phyloP scores from a whole-genome alignment of 306 rosid genomes.

The Fragaria nilgerrensis region DNA sequence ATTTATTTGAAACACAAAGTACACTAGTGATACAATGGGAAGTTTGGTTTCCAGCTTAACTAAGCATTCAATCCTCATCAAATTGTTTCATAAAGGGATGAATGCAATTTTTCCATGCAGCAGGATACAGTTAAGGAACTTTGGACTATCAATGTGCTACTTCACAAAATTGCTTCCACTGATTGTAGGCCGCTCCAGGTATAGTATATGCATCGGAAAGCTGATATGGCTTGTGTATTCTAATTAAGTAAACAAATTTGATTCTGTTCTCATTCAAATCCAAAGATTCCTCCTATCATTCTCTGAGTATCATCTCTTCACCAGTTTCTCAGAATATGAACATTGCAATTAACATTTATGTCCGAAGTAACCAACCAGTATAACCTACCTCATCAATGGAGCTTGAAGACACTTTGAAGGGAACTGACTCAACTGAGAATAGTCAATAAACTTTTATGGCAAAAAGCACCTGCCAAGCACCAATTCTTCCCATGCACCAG shows the following conservation, averaged over 20 bases:
- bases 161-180: conserved; percentile 3
- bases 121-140: neutral
- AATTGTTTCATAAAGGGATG: conserved; percentile 2
- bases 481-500: neutral
- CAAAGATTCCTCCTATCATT: neutral
- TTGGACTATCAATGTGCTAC: neutral
- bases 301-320: neutral
- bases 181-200: neutral
- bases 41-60: neutral
- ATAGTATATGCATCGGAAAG: conserved; percentile 4
- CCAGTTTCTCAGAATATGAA: conserved; percentile 1
- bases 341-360: neutral
- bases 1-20: neutral
- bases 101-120: neutral
- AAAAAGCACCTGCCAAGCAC: conserved; percentile 7
- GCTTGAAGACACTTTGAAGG: neutral
- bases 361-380: conserved; percentile 12
- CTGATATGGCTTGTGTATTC: neutral
- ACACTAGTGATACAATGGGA: conserved; percentile 1
- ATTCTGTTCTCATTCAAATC: neutral
- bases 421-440: neutral
- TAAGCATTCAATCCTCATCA: neutral
- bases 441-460: neutral
- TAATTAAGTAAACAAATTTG: neutral
- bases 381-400: conserved; percentile 12